A percentile compares a stretch with the other conserved stretches of the same genome.
Evolutionary conservation across 192 early-diverging fungal species (phyloP).

Genomic region (Spizellomyces punctatus): DNA sequence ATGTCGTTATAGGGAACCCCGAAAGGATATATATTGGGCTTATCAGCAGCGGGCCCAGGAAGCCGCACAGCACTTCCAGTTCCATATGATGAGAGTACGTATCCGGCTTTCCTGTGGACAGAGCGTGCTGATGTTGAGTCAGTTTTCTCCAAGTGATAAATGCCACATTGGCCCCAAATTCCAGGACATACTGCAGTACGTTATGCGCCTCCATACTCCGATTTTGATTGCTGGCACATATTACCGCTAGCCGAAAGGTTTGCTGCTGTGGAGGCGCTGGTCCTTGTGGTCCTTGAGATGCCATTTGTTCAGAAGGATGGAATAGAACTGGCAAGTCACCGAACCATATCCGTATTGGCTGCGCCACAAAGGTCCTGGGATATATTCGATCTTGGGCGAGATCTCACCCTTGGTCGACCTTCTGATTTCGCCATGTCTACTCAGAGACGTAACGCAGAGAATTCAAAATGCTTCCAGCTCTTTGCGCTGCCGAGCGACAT

Average conservation of each 20-base stretch:
- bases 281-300: not conserved
- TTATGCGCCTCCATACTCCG: conserved; percentile 95
- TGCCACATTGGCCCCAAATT: too few relatives aligned
- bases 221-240: conserved; percentile 98
- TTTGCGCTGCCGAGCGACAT: too few relatives aligned
- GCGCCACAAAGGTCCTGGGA: too few relatives aligned
- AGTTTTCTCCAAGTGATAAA: not conserved
- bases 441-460: too few relatives aligned
- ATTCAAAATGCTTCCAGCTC: too few relatives aligned
- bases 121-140: not conserved
- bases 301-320: too few relatives aligned
- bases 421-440: too few relatives aligned
- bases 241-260: conserved; percentile 73
- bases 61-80: conserved; percentile 89
- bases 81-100: conserved; percentile 85
- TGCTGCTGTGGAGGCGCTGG: not conserved
- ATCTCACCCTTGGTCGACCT: too few relatives aligned
- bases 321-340: too few relatives aligned
- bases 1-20: conserved; percentile 93
- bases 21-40: conserved; percentile 91
- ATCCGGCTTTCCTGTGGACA: conserved; percentile 60
- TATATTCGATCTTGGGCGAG: too few relatives aligned
- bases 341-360: too few relatives aligned
- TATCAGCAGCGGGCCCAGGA: conserved; percentile 81
- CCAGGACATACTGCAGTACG: conserved; percentile 61